Conservation (phyloP, 176 grass and related monocot species). For the Cenchrus americanus region DNA sequence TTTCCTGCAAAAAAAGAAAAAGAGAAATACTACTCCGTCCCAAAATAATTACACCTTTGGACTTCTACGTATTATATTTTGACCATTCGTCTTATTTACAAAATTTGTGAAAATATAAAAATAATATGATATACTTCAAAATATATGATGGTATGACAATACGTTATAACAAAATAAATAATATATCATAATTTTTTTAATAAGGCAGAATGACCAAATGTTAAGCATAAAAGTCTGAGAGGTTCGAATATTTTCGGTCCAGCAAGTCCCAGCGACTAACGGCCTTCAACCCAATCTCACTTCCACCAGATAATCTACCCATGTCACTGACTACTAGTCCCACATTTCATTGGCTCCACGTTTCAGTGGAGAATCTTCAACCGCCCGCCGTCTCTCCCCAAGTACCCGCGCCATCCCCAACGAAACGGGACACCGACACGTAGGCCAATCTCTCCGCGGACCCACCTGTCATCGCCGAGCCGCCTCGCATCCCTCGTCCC, state of each 20-base stretch:
- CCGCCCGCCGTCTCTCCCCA: neutral
- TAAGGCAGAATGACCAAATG: too few relatives aligned
- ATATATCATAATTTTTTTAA: too few relatives aligned
- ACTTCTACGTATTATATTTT: too few relatives aligned
- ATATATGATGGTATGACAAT: too few relatives aligned
- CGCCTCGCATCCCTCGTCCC: constrained; percentile 34
- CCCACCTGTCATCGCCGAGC: constrained; percentile 25
- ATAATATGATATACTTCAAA: too few relatives aligned
- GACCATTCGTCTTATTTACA: too few relatives aligned
- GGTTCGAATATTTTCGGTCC: too few relatives aligned
- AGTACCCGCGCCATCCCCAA: neutral
- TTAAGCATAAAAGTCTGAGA: too few relatives aligned
- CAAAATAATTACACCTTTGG: too few relatives aligned
- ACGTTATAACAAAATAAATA: too few relatives aligned
- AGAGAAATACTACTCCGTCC: too few relatives aligned
- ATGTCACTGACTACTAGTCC: neutral
- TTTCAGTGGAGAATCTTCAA: neutral
- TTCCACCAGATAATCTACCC: fast-evolving
- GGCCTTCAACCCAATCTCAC: constrained; percentile 8
- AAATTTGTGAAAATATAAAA: too few relatives aligned
- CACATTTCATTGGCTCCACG: fast-evolving
- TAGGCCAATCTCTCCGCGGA: neutral
- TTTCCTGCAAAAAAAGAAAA: neutral
- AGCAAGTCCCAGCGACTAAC: constrained; percentile 13
- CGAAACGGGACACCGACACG: constrained; percentile 19